Percentiles rank a stretch among this genome's conserved stretches.
phyloP scores from a whole-genome alignment of 441 rosid genomes.

The Jatropha podagrica region DNA sequence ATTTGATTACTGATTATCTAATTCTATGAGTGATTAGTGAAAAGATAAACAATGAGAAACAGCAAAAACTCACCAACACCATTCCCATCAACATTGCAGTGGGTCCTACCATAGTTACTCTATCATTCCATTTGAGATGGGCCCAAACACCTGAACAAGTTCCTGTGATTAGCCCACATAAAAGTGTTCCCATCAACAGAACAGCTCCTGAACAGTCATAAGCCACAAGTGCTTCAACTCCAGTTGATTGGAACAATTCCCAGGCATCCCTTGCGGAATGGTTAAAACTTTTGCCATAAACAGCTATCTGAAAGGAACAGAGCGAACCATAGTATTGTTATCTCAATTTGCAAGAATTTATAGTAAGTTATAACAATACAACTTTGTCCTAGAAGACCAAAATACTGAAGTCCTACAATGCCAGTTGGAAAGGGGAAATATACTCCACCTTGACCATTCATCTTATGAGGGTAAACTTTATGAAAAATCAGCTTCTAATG shows the following conservation, averaged over 20 bases:
- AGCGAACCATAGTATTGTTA: constrained; percentile 7
- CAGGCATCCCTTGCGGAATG: constrained; percentile 96
- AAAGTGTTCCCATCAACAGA: constrained; percentile 78
- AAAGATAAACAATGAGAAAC: constrained; percentile 12
- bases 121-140: constrained; percentile 58
- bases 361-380: not conserved
- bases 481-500: not conserved
- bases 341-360: constrained; percentile 3
- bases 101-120: constrained; percentile 76
- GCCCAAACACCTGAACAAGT: constrained; percentile 87
- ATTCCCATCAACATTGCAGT: constrained; percentile 97
- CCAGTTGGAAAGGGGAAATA: constrained; percentile 5
- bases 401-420: not conserved
- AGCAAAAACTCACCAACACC: constrained; percentile 67
- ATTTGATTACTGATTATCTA: not conserved
- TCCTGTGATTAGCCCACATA: constrained; percentile 93
- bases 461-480: not conserved
- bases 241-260: constrained; percentile 96
- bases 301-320: constrained; percentile 62
- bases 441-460: not conserved
- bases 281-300: constrained; percentile 92
- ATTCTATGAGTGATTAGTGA: constrained; percentile 1
- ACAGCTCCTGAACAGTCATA: constrained; percentile 97
- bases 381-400: not conserved
- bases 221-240: constrained; percentile 95